A percentile compares a stretch with the other conserved stretches of the same genome.
Evolutionary conservation across 495 filamentous ascomycete genomes (phyloP).

Genomic region (Aspergillus haitiensis): DNA sequence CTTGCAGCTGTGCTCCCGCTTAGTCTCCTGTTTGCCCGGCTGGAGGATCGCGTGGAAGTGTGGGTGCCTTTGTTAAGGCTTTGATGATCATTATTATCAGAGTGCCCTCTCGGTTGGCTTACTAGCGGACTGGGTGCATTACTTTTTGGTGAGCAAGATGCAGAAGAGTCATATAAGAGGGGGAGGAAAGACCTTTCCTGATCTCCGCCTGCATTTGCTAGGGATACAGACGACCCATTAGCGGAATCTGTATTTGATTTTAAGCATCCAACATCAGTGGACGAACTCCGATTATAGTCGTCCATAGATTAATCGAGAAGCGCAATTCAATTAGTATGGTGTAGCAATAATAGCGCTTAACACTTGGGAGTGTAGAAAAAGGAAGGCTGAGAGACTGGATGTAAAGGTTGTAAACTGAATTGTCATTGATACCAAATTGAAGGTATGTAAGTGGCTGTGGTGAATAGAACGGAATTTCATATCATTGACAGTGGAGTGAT

Average conservation of each 20-base stretch:
- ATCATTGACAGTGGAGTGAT: no score
- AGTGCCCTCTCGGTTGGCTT: slow-evolving; percentile 20
- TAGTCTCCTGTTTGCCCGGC: slow-evolving; percentile 69
- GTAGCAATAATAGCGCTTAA: not conserved
- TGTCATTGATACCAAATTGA: no score
- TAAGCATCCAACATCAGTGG: slow-evolving; percentile 26
- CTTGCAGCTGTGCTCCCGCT: slow-evolving; percentile 76
- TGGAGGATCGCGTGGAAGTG: slow-evolving; percentile 63
- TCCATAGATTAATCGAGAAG: slow-evolving; percentile 5
- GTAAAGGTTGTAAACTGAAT: no score
- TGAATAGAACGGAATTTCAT: no score
- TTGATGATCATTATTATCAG: slow-evolving; percentile 31
- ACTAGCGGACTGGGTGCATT: slow-evolving; percentile 12
- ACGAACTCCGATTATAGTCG: slow-evolving; percentile 39
- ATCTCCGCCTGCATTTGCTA: slow-evolving; percentile 17
- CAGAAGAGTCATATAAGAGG: slow-evolving; percentile 18
- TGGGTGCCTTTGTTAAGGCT: slow-evolving; percentile 32
- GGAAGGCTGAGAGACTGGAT: no score
- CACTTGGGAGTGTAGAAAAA: no score
- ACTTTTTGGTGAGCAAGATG: slow-evolving; percentile 18
- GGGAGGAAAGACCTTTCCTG: slow-evolving; percentile 22
- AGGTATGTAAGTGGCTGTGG: no score
- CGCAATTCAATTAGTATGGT: not conserved
- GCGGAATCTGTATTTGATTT: slow-evolving; percentile 15
- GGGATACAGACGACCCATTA: slow-evolving; percentile 6